These are phyloP conservation scores for Fusarium sororula DNA, from an alignment of 2,329 filamentous ascomycete genomes.

Conservation along the genomic window DNA sequence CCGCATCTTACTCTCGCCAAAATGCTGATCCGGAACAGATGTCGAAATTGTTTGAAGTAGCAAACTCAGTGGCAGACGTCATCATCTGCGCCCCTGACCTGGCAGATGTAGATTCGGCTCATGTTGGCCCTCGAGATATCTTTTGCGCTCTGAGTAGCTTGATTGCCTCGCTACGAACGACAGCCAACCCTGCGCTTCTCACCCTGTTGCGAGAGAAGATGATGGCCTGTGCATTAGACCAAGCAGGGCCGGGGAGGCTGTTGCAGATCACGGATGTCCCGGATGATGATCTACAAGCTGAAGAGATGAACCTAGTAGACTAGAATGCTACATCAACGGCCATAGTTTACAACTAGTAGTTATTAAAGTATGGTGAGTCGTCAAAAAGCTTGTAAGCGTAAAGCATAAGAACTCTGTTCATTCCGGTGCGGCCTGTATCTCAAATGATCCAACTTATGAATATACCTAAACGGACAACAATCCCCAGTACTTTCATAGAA, in stretches of 20 bases:
- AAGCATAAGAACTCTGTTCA: not conserved
- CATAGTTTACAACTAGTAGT: no score
- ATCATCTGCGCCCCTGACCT: slow-evolving; percentile 25
- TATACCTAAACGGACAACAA: not conserved
- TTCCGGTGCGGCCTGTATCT: not conserved
- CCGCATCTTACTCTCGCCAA: no score
- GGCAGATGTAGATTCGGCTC: not conserved
- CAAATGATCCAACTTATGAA: no score
- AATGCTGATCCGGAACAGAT: not conserved
- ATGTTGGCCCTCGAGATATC: slow-evolving; percentile 12
- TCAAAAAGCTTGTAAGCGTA: not conserved
- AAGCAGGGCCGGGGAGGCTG: not conserved
- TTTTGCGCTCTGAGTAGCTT: slow-evolving; percentile 11
- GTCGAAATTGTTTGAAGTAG: slow-evolving; percentile 24
- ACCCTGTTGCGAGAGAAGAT: slow-evolving; percentile 15
- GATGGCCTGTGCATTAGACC: slow-evolving; percentile 11
- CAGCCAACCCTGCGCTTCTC: slow-evolving; percentile 5
- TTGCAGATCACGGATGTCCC: slow-evolving; percentile 12
- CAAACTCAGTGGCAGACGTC: slow-evolving; percentile 20
- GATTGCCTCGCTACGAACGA: slow-evolving; percentile 7
- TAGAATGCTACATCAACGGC: not conserved
- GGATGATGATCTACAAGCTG: not conserved
- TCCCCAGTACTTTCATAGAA: no score
- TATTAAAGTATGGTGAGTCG: not conserved
- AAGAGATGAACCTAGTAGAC: not conserved